Base-by-base conservation (phyloP, 2,329 filamentous ascomycete species). In the Hypoxylon rubiginosum region DNA sequence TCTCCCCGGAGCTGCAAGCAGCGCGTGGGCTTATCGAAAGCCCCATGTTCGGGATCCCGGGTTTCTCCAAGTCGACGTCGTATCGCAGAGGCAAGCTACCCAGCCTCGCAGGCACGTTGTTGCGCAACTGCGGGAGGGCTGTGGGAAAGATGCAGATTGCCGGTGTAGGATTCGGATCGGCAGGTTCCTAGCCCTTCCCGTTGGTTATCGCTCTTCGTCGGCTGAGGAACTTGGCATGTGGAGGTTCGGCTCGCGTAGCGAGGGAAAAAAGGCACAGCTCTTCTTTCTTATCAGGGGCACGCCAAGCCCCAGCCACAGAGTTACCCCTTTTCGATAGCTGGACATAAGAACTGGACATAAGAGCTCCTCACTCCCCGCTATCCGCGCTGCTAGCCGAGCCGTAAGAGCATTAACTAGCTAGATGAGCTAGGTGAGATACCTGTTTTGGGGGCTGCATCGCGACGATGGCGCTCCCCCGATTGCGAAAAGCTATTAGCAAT, bases 1-100 rank as follows among this genome's bases (percentile, higher is more conserved):
- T 50, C 39, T 50, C 61, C 34, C 48, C 50, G 41, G 34, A 56
- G 48, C 34, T 61, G 60, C 48, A 36, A 24, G 19, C 43, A 61
- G 53, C 32, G 46, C 45, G 34, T 49, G 53, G 48, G n/a, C 55
- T 64, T 64, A 63, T 55, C 59, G 46, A 45, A 39, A 43, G 51
- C 34, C 48, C 64, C 61, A 48, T 49, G n/a, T n/a, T 39, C 26
- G 59, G 56, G 50, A 49, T 8, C 49, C 36, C 53, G 45, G 10
- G 24, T 28, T 49, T 9, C 45, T 46, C 48, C 54, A 39, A 65
- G 48, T 58, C 55, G 26, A 58, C 24, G 62, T 65, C 50, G 62
- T 55, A 68, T 55, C 48, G 57, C 46, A 65, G 34, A n/a, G 39
- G 19, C 11, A 15, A 36, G 26, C 30, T 51, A 45, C 32, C 53